Evolutionary conservation across 768 basidiomycete species (phyloP), one percentile per base, ranked within the genome.

Genomic region (Rhizopogon vulgaris): DNA sequence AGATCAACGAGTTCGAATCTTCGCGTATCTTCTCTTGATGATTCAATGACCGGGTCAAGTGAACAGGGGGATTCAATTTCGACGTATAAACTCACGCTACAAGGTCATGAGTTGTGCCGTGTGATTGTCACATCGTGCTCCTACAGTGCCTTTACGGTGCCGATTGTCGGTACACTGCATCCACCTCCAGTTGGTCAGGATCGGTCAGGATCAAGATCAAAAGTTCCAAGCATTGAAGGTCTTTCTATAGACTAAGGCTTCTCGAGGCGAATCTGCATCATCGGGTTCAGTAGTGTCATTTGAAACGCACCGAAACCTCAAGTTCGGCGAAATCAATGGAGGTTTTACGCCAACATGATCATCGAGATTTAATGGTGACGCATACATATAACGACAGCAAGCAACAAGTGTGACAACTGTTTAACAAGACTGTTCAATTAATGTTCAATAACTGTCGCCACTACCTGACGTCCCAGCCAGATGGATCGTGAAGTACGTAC

Each of bases 401-500:
- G 28, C 15, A 39, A 52, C n/a, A 49, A 38, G 47, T 39, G 36
- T 24, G 34, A 43, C 47, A 30, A 22, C 22, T 25, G 48, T 38
- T 9, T 22, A 22, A 22, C 22, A 38, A 32, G 47, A 50, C 18
- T 34, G 34, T 48, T 27, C 7, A 32, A 41, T 9, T 38, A 50
- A 15, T 34, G 34, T 48, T 27, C 7, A 32, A 41, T 9, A 34
- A 24, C 42, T 36, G 32, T 10, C 12, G 17, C 24, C 25, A 47
- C 24, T 32, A 30, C 27, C 28, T 40, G 25, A 22, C 27, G 25
- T 25, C 38, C 27, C 27, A n/a, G 25, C 14, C 38, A n/a, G 14
- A 37, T 42, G 27, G 9, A 38, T 22, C 30, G 30, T 41, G 24
- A 38, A 43, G 37, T 51, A 38, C 37, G 27, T 52, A 43, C 56